Base-by-base conservation (phyloP, 2,329 filamentous ascomycete genomes). In the Elsinoe batatas region DNA sequence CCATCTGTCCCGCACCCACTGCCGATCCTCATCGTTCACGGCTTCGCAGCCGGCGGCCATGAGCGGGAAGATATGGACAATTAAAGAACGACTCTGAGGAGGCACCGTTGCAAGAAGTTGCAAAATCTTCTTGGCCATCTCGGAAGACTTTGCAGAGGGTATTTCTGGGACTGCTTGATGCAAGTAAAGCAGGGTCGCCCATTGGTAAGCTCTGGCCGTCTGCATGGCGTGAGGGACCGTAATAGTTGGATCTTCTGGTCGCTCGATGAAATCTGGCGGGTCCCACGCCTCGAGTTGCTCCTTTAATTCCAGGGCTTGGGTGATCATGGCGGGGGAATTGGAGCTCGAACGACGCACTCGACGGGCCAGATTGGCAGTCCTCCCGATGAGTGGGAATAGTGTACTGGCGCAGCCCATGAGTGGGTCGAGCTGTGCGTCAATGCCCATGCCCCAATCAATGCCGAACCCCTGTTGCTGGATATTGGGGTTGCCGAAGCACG, bases 11-110 rank as follows among this genome's bases (percentile, higher is more conserved):
- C 76, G 71, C 1, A 87, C 80, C 82, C 83, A 87, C 30, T 78
- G 70, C 11, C 84, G 72, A 61, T 85, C 80, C 60, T 85, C 81
- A 12, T 72, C 69, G 2, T 74, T 74, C 20, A 76, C 72, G 7
- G 79, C 79, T 67, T 87, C 84, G 60, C 82, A 84, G 1, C 83
- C 83, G 2, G 84, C 84, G 0, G 79, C 81, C 59, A 86, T 74
- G 1, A 88, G 75, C 1, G 84, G 84, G 60, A 82, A 87, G 57
- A 87, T 84, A 37, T 87, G 84, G 1, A 87, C 78, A 44, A 87
- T 84, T 15, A 82, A 78, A 0, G 82, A 77, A 7, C 83, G 76
- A 35, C 81, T 84, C 10, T 73, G 76, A 1, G 80, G 68, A 1
- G 83, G 81, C 0, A 87, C 81, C 0, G 79, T 83, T 2, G 82